Evolutionary conservation across 2,329 filamentous ascomycete species (phyloP).

Genomic region (Penicillium sp.): DNA sequence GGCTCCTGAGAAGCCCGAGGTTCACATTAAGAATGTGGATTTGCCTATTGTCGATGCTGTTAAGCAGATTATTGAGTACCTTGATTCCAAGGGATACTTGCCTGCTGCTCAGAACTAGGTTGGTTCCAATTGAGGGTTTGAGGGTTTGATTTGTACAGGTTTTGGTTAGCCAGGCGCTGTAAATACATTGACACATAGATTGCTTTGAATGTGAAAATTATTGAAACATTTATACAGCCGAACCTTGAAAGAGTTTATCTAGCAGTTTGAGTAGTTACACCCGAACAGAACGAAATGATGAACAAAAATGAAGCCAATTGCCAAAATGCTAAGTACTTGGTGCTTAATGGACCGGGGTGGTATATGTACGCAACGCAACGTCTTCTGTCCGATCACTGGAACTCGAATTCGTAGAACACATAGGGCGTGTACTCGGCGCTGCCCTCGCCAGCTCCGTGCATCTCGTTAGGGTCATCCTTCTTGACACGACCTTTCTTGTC

Average conservation of each 20-base stretch:
- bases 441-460: conserved; percentile 67
- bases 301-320: background rate
- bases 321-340: conserved; percentile 13
- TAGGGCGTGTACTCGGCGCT: conserved; percentile 89
- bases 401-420: conserved; percentile 94
- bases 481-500: conserved; percentile 92
- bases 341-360: conserved; percentile 22
- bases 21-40: conserved; percentile 81
- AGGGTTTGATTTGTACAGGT: background rate
- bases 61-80: conserved; percentile 76
- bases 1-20: conserved; percentile 80
- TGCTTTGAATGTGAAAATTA: conserved; percentile 9
- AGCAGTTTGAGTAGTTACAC: background rate
- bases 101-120: conserved; percentile 38
- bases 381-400: conserved; percentile 48
- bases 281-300: background rate
- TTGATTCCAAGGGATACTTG: conserved; percentile 68
- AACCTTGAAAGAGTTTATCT: background rate
- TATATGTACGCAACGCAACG: conserved; percentile 24
- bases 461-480: conserved; percentile 88
- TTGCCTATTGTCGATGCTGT: conserved; percentile 87
- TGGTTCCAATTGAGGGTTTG: background rate
- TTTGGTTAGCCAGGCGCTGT: conserved; percentile 9
- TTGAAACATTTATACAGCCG: background rate
- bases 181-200: conserved; percentile 17